Base-by-base conservation (phyloP, 2,329 filamentous ascomycete genomes). In the Fusarium paranaense region DNA sequence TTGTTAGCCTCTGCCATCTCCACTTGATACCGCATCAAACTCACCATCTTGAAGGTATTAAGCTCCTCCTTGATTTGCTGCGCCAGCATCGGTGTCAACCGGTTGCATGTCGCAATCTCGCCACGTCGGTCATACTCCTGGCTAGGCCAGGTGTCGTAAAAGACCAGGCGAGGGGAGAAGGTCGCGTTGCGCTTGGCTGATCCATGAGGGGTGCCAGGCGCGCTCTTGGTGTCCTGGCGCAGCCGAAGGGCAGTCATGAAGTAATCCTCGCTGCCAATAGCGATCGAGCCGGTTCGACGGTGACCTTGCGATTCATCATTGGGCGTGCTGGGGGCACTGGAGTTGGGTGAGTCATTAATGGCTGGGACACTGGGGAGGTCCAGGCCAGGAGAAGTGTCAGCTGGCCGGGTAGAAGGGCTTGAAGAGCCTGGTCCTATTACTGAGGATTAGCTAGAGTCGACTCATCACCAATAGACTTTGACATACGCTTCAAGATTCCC, bases 41-140 rank as follows among this genome's bases (percentile, higher is more conserved):
- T 56, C 56, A 82, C 80, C 97, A 99, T 99, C 84, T 99, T 99
- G 89, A 99, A 99, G 78, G 92, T 97, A 86, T 99, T 99, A 78
- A 99, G 90, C 86, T 99, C 97, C 86, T 99, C 97, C 86, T 98
- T 98, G 86, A 99, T 99, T 83, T 99, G 97, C 85, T 99, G 97
- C 54, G 97, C 97, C 73, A 99, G 90, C 89, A 98, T 95, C 14
- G 97, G 97, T 58, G 97, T 99, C 76, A 99, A 88, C 75, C 96
- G 94, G 82, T 99, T 99, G 90, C 97, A 99, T 1, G 97, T 99
- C 13, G 97, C 95, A 85, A 98, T 94, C 70, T 99, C 97, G 64
- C 97, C 97, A 63, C 97, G 92, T 71, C 97, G 94, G 82, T 99
- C 97, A 80, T 99, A 99, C 82, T 99, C 97, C 78, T 94, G 93